Evolutionary conservation across 164 flowering plant genomes (phyloP), one percentile per base, ranked within the genome.

Genomic region (Malania oleifera): DNA sequence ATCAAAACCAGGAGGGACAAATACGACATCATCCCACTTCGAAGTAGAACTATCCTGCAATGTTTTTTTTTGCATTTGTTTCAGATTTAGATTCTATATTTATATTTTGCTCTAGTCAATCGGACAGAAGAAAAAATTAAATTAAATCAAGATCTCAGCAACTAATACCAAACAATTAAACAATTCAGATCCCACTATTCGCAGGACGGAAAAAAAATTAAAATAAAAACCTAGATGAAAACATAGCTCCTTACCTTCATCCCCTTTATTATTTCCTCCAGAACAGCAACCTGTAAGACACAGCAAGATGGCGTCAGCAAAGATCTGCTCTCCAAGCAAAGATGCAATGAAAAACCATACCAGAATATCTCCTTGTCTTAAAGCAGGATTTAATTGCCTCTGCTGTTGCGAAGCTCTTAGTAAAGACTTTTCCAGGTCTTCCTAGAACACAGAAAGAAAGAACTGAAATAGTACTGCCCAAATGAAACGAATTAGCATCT

Each of bases 1-100:
- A 68, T 92, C 93, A 56, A 85, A 86, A 48, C 98, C 96, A 25
- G 96, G 98, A 54, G 96, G 98, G 24, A 92, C 74, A 67, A 92
- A 89, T 24, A 92, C 91, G 27, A 87, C 76, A 69, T 89, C 96
- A 54, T 84, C 83, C 93, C 93, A 87, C 8, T 67, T 71, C 0
- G 89, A 70, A 12, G 55, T 20, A 22, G 81, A 60, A 58, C 45
- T 52, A 54, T 80, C 93, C 96, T 92, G 90, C 82, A 77, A 71
- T 51, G 24, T 28, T 28, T 35, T 13, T 23, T 10, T 12, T n/a
- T n/a, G n/a, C n/a, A n/a, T n/a, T 18, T 56, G 5, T 35, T 7
- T 24, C 22, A 12, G 20, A 27, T 17, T 35, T 8, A 51, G 14
- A 6, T n/a, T 56, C 26, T 15, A 19, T 13, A 10, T 56, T 28